Conservation (phyloP, 164 flowering plant genomes). For the Liriodendron chinense region DNA sequence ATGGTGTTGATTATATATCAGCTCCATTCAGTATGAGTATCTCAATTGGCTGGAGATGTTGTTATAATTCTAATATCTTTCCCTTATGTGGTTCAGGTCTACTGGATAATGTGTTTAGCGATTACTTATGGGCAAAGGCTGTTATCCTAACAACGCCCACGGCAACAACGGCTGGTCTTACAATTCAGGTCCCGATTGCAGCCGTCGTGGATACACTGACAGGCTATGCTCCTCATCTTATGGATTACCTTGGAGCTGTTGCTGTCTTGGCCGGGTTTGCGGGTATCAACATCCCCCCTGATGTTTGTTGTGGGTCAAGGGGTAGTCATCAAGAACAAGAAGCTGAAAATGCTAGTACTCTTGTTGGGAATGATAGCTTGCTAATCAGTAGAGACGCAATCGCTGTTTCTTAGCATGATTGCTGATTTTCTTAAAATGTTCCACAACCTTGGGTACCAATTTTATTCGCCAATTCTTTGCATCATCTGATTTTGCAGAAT, state of each 20-base stretch:
- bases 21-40: background rate
- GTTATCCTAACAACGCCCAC: slow-evolving; percentile 88
- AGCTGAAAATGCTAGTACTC: slow-evolving; percentile 13
- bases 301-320: slow-evolving; percentile 34
- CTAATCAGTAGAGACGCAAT: background rate
- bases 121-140: slow-evolving; percentile 96
- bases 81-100: slow-evolving; percentile 45
- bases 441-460: too few relatives aligned
- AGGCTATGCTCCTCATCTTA: slow-evolving; percentile 66
- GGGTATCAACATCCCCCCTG: slow-evolving; percentile 78
- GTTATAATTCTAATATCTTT: background rate
- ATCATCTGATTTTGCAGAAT: too few relatives aligned
- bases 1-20: slow-evolving; percentile 1
- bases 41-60: background rate
- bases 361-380: background rate
- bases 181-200: slow-evolving; percentile 94
- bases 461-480: too few relatives aligned
- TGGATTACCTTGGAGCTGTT: slow-evolving; percentile 78
- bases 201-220: slow-evolving; percentile 75
- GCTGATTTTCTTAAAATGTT: background rate
- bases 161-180: slow-evolving; percentile 93
- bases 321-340: slow-evolving; percentile 36
- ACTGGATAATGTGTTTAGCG: slow-evolving; percentile 90
- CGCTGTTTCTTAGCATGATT: background rate
- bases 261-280: slow-evolving; percentile 81